These are phyloP conservation scores for Pseudopithomyces chartarum DNA, from an alignment of 2,329 filamentous ascomycete species.

Conservation along the genomic window DNA sequence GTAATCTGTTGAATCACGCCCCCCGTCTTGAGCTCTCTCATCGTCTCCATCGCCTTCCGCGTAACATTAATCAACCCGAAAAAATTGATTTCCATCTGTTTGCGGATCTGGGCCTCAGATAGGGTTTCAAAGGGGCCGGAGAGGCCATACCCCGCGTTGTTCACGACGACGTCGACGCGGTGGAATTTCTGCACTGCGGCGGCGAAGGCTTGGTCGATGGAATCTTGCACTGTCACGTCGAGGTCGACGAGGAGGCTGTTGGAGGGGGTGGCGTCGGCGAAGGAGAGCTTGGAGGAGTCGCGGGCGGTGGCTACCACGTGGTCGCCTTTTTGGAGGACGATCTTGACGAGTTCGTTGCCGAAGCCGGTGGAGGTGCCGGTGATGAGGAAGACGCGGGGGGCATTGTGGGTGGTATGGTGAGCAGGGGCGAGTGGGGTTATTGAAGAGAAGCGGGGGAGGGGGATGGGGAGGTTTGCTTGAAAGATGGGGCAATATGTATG, in stretches of 20 bases:
- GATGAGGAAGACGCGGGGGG: conserved; percentile 53
- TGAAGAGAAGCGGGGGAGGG: too few species aligned
- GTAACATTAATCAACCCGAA: conserved; percentile 63
- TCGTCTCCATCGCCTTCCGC: conserved; percentile 47
- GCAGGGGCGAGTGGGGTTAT: background rate
- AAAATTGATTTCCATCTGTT: conserved; percentile 65
- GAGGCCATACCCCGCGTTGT: conserved; percentile 66
- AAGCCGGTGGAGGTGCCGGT: conserved; percentile 56
- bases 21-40: conserved; percentile 18
- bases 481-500: background rate
- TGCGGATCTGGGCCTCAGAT: conserved; percentile 54
- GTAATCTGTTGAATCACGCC: conserved; percentile 25
- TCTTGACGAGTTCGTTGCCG: conserved; percentile 51
- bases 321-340: conserved; percentile 50
- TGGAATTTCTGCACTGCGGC: conserved; percentile 55
- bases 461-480: too few species aligned
- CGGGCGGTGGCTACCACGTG: conserved; percentile 53
- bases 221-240: conserved; percentile 56
- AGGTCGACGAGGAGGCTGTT: conserved; percentile 58
- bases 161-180: conserved; percentile 64
- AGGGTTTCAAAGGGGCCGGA: conserved; percentile 59
- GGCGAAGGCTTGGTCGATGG: conserved; percentile 54
- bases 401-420: conserved; percentile 26
- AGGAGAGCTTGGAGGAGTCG: conserved; percentile 49
- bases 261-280: conserved; percentile 46